Conservation (phyloP, 2,329 filamentous ascomycete species). For the Aspergillus sp. region DNA sequence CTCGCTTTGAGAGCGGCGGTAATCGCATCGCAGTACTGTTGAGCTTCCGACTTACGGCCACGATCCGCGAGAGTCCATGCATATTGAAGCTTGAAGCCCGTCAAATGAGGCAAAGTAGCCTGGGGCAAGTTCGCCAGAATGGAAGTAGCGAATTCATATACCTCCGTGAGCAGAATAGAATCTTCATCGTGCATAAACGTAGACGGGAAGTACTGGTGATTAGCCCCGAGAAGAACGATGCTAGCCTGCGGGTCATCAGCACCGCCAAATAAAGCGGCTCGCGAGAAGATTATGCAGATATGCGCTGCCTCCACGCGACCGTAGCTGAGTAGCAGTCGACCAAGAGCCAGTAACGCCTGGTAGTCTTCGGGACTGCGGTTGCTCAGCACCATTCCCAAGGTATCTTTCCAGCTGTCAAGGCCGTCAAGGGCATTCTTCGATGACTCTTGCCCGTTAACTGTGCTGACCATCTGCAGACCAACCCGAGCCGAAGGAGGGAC, state of each 20-base stretch:
- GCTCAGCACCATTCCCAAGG: constrained; percentile 72
- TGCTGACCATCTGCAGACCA: constrained; percentile 82
- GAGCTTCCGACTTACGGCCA: constrained; percentile 71
- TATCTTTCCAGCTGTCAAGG: constrained; percentile 90
- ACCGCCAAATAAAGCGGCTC: constrained; percentile 66
- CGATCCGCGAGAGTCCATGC: constrained; percentile 76
- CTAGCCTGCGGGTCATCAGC: constrained; percentile 70
- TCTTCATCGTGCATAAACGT: constrained; percentile 74
- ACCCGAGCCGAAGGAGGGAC: constrained; percentile 87
- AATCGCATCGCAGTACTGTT: constrained; percentile 87
- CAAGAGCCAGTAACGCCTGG: constrained; percentile 68
- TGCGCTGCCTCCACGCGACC: constrained; percentile 86
- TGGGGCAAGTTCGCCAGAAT: constrained; percentile 53
- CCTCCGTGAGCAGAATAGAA: constrained; percentile 84
- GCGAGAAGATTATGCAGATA: constrained; percentile 84
- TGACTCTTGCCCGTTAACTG: constrained; percentile 51
- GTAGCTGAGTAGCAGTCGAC: constrained; percentile 74
- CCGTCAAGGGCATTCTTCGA: constrained; percentile 71
- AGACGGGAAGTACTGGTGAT: constrained; percentile 63
- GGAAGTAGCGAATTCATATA: constrained; percentile 83
- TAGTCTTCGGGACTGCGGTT: constrained; percentile 78
- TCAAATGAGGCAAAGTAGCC: constrained; percentile 66
- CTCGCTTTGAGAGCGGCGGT: constrained; percentile 65
- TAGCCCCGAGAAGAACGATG: constrained; percentile 76
- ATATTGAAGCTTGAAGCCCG: constrained; percentile 85